Base-by-base conservation (phyloP, 2,329 filamentous ascomycete species). In the Neonectria ditissima region DNA sequence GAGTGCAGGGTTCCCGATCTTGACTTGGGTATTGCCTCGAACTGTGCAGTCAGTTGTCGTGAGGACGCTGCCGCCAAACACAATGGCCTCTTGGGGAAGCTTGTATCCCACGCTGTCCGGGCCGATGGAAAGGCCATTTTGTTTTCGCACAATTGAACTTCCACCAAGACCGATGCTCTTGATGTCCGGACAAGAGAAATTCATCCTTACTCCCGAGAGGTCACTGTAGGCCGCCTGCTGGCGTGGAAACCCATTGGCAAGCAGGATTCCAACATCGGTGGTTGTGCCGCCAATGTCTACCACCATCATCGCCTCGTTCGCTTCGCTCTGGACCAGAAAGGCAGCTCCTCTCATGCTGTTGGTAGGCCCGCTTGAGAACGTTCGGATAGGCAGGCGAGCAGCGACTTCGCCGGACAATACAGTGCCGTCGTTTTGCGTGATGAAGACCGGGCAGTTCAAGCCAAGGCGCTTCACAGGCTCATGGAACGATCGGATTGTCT, bases 271-370 rank as follows among this genome's bases (percentile, higher is more conserved):
- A 11, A 90, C 86, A 67, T 91, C 89, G 0, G 87, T 86, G 0
- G 89, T 91, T 0, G 89, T 91, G 3, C 89, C 89, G 0, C 89
- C 89, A 56, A 91, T 86, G 69, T 91, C 89, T 2, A 91, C 84
- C 0, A 91, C 88, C 79, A 91, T 86, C 68, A 83, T 77, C 0
- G 79, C 76, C 58, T 82, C 77, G 2, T 75, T 73, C 20, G 72
- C 57, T n/a, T 77, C 65, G 4, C 73, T 73, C 41, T 81, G 78
- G 0, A 81, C 78, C 11, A 92, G 76, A 59, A 89, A 90, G 0
- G 88, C 89, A 2, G 88, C 88, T 1, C 88, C 87, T 55, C 84
- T 83, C 80, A 89, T 87, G 59, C 85, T 88, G 71, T 91, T 91
- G 0, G 88, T 90, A 2, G 88, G 86, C 0, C 88, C 88, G 41